Base-by-base conservation (phyloP, 371 early-diverging fungal genomes). In the Saksenaea oblongispora region DNA sequence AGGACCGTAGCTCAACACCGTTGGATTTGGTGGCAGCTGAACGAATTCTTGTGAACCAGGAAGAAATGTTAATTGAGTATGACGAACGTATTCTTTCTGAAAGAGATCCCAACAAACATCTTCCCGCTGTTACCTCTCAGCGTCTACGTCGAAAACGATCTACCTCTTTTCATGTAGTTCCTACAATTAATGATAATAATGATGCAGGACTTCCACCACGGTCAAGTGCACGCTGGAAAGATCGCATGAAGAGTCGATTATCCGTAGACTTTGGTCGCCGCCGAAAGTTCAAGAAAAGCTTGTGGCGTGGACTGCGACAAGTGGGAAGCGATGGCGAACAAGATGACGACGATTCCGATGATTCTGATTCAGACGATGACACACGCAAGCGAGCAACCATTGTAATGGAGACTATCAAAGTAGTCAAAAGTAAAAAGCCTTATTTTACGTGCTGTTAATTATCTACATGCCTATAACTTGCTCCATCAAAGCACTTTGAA, bases 1-100 rank as follows among this genome's bases (percentile, higher is more conserved):
- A 84, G 53, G 80, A 87, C 56, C 78, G 76, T n/a, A 63, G 72
- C 13, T 77, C 80, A 1, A 80, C 86, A 1, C 88, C 88, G 0
- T 60, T 86, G 51, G 86, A 87, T 63, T 71, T 90, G 11, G 85
- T 84, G n/a, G 65, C 80, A 1, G 74, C 76, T 36, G 77, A 83
- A n/a, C 74, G 82, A 15, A 69, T 80, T 3, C 71, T 87, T 14
- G 79, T 89, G 5, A 70, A 79, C 65, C 84, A 85, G 60, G 84
- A 84, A 36, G 86, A 85, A 57, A 72, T 83, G 2, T 35, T 76
- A 22, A 76, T 81, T 51, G 82, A 78, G 42, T 81, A 72, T 39
- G 77, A 78, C 58, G 70, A 74, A 22, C 11, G 53, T 0, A 54
- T 68, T 3, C 57, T 81, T 17, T 31, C 59, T 0, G 63, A 63